Percentiles rank a stretch among this genome's conserved stretches.
phyloP scores from a whole-genome alignment of 2,329 filamentous ascomycete genomes.

The Colletotrichum sp. region DNA sequence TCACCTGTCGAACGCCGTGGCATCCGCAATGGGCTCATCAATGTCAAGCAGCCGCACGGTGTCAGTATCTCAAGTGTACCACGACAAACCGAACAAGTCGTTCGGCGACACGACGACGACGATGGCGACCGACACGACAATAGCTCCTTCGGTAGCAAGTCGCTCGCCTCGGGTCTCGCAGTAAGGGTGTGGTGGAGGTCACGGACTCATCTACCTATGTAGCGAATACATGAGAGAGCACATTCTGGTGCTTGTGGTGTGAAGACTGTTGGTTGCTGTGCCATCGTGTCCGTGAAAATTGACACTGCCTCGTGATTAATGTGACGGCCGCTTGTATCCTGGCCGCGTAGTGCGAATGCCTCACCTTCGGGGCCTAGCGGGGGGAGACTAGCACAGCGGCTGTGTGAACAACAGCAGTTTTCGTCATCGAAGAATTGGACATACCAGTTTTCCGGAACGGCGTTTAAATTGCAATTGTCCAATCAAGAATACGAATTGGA shows the following conservation, averaged over 20 bases:
- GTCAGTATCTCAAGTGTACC: neutral
- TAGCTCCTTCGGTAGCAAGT: neutral
- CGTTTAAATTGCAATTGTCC: neutral
- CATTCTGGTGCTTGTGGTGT: neutral
- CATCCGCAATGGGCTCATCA: neutral
- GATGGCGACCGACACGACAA: neutral
- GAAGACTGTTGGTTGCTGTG: neutral
- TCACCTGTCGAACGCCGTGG: neutral
- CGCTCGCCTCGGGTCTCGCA: neutral
- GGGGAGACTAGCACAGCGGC: neutral
- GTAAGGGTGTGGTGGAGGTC: neutral
- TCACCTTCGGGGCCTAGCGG: neutral
- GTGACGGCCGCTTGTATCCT: neutral
- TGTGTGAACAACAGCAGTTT: neutral
- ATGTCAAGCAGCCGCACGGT: neutral
- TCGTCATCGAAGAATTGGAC: neutral
- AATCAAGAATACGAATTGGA: neutral
- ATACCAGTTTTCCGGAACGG: neutral
- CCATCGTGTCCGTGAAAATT: neutral
- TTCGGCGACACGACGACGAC: neutral
- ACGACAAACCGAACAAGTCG: neutral
- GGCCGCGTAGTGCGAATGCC: neutral
- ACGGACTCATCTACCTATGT: neutral
- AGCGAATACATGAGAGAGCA: neutral
- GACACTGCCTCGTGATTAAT: neutral